phyloP scores from a whole-genome alignment of 2,329 filamentous ascomycete species.

The Kalmusia sp. region DNA sequence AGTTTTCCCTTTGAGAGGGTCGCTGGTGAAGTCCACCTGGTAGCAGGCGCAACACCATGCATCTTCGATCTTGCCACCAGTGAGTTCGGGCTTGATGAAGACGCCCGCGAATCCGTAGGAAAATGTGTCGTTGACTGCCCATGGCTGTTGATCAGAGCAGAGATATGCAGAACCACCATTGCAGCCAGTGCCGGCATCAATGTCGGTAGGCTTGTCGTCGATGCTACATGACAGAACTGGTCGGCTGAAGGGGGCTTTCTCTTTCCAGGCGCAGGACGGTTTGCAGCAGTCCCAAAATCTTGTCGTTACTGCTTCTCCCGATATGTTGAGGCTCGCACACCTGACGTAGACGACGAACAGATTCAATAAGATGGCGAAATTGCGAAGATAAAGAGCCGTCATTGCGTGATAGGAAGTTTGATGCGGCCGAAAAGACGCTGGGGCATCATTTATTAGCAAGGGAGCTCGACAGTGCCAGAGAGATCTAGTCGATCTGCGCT shows the following conservation, averaged over 20 bases:
- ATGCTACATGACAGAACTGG: slow-evolving; percentile 64
- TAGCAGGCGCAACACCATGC: slow-evolving; percentile 74
- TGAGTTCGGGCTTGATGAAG: slow-evolving; percentile 50
- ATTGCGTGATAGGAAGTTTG: slow-evolving; percentile 41
- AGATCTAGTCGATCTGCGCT: slow-evolving; percentile 45
- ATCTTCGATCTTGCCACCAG: slow-evolving; percentile 58
- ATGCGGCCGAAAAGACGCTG: slow-evolving; percentile 35
- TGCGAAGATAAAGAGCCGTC: slow-evolving; percentile 39
- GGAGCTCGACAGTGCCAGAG: slow-evolving; percentile 32
- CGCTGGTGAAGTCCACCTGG: slow-evolving; percentile 65
- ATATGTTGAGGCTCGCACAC: slow-evolving; percentile 31
- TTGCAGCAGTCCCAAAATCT: slow-evolving; percentile 70
- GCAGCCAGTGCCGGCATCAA: slow-evolving; percentile 61
- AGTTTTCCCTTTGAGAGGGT: slow-evolving; percentile 63
- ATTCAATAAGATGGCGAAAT: slow-evolving; percentile 28
- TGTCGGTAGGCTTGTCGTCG: slow-evolving; percentile 60
- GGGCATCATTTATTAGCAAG: slow-evolving; percentile 43
- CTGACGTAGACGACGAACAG: slow-evolving; percentile 31
- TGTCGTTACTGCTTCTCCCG: slow-evolving; percentile 42
- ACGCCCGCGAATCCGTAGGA: slow-evolving; percentile 72
- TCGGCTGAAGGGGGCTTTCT: slow-evolving; percentile 60
- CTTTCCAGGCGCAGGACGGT: slow-evolving; percentile 68
- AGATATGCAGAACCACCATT: slow-evolving; percentile 62
- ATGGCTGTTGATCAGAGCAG: slow-evolving; percentile 68
- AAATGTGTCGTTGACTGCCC: slow-evolving; percentile 64